Percentiles rank a stretch among this genome's conserved stretches.
Evolutionary conservation across 2,329 filamentous ascomycete species (phyloP).

Genomic region (Colletotrichum trifolii): DNA sequence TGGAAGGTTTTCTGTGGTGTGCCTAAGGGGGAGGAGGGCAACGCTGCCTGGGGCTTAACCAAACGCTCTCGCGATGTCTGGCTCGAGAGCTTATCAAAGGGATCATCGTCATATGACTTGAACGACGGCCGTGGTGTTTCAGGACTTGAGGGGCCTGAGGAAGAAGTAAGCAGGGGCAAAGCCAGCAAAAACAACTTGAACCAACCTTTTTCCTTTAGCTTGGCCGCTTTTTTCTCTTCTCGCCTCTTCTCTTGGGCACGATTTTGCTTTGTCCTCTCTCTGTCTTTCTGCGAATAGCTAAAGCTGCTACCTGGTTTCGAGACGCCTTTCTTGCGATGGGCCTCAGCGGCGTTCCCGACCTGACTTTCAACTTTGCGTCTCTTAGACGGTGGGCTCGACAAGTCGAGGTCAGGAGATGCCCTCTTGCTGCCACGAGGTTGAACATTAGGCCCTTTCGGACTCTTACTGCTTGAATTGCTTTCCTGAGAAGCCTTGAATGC

Average conservation of each 20-base stretch:
- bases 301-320: not conserved
- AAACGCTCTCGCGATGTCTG: slow-evolving; percentile 13
- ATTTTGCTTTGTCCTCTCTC: not conserved
- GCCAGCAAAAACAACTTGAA: not conserved
- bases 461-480: not conserved
- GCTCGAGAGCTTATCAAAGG: slow-evolving; percentile 19
- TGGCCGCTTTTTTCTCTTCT: not conserved
- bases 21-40: slow-evolving; percentile 16
- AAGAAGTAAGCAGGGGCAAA: slow-evolving; percentile 2
- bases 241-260: not conserved
- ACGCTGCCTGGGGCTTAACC: slow-evolving; percentile 2
- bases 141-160: slow-evolving; percentile 1
- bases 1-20: slow-evolving; percentile 4
- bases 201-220: slow-evolving; percentile 19
- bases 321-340: slow-evolving; percentile 5
- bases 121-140: slow-evolving; percentile 18
- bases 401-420: not conserved
- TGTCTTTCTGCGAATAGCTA: slow-evolving; percentile 6
- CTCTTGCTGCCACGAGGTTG: slow-evolving; percentile 19
- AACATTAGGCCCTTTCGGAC: not conserved
- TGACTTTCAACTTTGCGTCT: not conserved
- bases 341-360: too few species aligned
- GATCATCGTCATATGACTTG: slow-evolving; percentile 34
- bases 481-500: slow-evolving; percentile 14
- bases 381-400: slow-evolving; percentile 5